Evolutionary conservation across 495 filamentous ascomycete genomes (phyloP), one percentile per base, ranked within the genome.

Genomic region (Aspergillus asperescens): DNA sequence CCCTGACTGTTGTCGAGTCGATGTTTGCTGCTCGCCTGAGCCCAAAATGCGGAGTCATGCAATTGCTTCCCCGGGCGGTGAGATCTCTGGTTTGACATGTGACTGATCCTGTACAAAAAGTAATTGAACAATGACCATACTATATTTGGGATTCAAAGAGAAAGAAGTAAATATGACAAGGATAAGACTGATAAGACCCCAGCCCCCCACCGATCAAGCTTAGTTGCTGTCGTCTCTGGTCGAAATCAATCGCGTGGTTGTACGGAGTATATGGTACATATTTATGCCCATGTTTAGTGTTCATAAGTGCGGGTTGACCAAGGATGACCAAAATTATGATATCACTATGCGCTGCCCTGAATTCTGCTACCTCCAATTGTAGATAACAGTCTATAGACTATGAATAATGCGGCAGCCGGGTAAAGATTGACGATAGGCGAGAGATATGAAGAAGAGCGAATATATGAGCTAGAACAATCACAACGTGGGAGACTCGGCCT

Each of bases 1-100:
- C 50, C 18, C 42, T 42, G 39, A 20, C 23, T 23, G 23, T 24
- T 50, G n/a, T n/a, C 20, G 23, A 24, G 25, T 15, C 7, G 20
- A 12, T 22, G 48, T 41, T 35, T 37, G 45, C 12, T 52, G 37
- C 42, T 40, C 47, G 50, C 50, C 48, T 54, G 50, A 48, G 18
- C 22, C 2, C 44, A 35, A 5, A 18, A 40, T 41, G 51, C 42
- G 29, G 43, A 39, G 15, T 46, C 42, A 32, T 32, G 39, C 5
- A 29, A 29, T 7, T 15, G 15, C n/a, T 46, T 52, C 41, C 13
- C 42, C 24, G 51, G 51, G 51, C 51, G 51, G 51, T 54, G 51
- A 47, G 42, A 35, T 4, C 31, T 34, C 39, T 24, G 18, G 32
- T 23, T 16, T 47, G 35, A 24, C 51, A 54, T 54, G 51, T 54